Evolutionary conservation across 1,139 yeast genomes (phyloP), one percentile per base, ranked within the genome.

Genomic region (Suhomyces guaymorum): DNA sequence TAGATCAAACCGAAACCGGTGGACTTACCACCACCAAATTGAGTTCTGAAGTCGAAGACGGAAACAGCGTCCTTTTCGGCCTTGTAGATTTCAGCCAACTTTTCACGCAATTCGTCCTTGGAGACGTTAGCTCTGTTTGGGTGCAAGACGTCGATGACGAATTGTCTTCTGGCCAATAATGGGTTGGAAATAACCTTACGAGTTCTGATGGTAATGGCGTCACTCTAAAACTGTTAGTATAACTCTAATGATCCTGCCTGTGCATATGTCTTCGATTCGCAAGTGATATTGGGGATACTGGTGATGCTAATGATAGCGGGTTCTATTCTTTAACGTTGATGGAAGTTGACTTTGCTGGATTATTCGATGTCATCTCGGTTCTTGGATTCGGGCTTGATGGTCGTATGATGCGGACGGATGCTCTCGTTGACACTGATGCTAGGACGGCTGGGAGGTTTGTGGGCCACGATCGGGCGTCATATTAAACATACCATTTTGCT

Each of bases 111-210:
- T 76, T 94, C 98, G 70, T 90, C 97, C 88, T 92, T 92, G 71
- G 98, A 83, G 70, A 92, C 96, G 78, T 92, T 92, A 63, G 98
- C 94, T 77, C 90, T 86, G 92, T 88, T 88, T 79, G 98, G 98
- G 85, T 94, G 99, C 70, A 90, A 82, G 64, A 94, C 96, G 78
- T 94, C 99, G 69, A 94, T 82, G 77, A 94, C 98, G 74, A 94
- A 92, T 80, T 94, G 99, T 80, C 96, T 90, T 84, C 99, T 92
- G 69, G 90, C 90, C 77, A 94, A 86, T 72, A 94, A 87, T 71
- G 98, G 97, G 95, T 94, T 94, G 77, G 97, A 78, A 76, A 92
- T 86, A 80, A 92, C 97, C 88, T 92, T 92, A 85, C 97, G 88
- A 73, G 97, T 90, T 83, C 98, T 92, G 80, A 92, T 86, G 70